These are phyloP conservation scores for Aspergillus sp. DNA, from an alignment of 2,329 filamentous ascomycete species.

Conservation along the genomic window DNA sequence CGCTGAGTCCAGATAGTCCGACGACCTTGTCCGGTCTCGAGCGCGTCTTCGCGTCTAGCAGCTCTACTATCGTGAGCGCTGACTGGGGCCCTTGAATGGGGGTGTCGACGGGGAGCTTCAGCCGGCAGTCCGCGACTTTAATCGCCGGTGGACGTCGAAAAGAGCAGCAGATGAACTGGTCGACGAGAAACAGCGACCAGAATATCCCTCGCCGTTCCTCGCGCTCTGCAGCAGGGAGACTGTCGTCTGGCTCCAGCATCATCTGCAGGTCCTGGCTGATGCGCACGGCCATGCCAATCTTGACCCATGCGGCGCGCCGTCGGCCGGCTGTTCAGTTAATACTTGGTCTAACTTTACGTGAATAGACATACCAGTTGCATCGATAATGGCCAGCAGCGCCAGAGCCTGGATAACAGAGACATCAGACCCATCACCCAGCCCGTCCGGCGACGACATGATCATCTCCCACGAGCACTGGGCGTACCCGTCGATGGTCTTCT, in stretches of 20 bases:
- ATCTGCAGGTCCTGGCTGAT: conserved; percentile 38
- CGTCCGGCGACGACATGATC: conserved; percentile 18
- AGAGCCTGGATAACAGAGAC: not conserved
- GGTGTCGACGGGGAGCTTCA: conserved; percentile 23
- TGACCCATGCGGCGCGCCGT: conserved; percentile 37
- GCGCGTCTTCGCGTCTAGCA: too few species aligned
- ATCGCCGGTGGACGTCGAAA: conserved; percentile 35
- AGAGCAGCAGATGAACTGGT: conserved; percentile 39
- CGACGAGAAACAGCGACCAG: conserved; percentile 43
- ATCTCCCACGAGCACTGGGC: conserved; percentile 22
- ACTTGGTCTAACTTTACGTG: too few species aligned
- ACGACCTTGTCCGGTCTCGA: too few species aligned
- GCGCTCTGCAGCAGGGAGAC: conserved; percentile 22
- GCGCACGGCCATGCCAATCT: conserved; percentile 29
- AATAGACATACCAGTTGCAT: too few species aligned
- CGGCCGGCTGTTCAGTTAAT: conserved; percentile 32
- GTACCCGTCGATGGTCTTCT: conserved; percentile 24
- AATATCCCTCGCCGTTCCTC: conserved; percentile 39
- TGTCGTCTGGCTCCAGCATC: conserved; percentile 26
- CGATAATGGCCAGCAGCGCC: too few species aligned
- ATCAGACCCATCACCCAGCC: conserved; percentile 16
- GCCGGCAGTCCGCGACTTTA: conserved; percentile 32
- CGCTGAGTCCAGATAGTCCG: too few species aligned
- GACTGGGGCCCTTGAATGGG: too few species aligned
- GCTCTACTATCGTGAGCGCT: too few species aligned